A percentile compares a stretch with the other conserved stretches of the same genome.
Conservation (phyloP, 2,329 filamentous ascomycete genomes). For the Pseudocercospora pini-densiflorae region DNA sequence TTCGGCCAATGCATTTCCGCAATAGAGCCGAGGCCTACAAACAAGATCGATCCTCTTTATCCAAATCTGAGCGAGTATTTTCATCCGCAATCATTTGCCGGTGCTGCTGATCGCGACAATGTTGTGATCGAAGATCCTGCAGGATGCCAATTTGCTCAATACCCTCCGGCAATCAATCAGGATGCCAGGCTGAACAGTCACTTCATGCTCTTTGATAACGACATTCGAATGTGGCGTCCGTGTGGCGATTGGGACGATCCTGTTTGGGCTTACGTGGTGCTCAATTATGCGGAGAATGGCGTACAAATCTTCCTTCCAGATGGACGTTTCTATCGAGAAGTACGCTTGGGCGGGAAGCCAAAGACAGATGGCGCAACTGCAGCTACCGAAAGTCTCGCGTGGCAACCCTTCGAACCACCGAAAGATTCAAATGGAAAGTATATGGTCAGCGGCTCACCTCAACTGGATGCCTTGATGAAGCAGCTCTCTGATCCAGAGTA, state of each 20-base stretch:
- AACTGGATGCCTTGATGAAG: slow-evolving; percentile 8
- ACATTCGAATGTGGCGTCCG: slow-evolving; percentile 21
- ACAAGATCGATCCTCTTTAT: slow-evolving; percentile 35
- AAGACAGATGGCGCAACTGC: neutral
- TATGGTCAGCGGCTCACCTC: neutral
- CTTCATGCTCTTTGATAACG: slow-evolving; percentile 39
- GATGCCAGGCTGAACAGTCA: slow-evolving; percentile 30
- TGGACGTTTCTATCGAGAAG: slow-evolving; percentile 15
- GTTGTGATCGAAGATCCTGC: neutral
- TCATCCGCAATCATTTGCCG: slow-evolving; percentile 7
- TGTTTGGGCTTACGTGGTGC: slow-evolving; percentile 12
- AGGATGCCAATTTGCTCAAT: slow-evolving; percentile 26
- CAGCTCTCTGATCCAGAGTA: slow-evolving; percentile 33
- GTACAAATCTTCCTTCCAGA: slow-evolving; percentile 17
- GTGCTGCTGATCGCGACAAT: neutral
- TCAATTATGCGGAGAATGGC: slow-evolving; percentile 20
- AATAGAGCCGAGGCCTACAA: slow-evolving; percentile 33
- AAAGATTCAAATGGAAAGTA: neutral
- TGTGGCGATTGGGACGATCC: slow-evolving; percentile 20
- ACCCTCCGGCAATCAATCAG: slow-evolving; percentile 39
- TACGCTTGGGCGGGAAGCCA: slow-evolving; percentile 9
- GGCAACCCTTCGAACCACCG: slow-evolving; percentile 13
- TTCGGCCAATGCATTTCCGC: slow-evolving; percentile 14
- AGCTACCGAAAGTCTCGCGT: neutral
- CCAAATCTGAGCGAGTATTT: slow-evolving; percentile 32